phyloP scores from a whole-genome alignment of 2,329 filamentous ascomycete species.

The Zymoseptoria crescenta region DNA sequence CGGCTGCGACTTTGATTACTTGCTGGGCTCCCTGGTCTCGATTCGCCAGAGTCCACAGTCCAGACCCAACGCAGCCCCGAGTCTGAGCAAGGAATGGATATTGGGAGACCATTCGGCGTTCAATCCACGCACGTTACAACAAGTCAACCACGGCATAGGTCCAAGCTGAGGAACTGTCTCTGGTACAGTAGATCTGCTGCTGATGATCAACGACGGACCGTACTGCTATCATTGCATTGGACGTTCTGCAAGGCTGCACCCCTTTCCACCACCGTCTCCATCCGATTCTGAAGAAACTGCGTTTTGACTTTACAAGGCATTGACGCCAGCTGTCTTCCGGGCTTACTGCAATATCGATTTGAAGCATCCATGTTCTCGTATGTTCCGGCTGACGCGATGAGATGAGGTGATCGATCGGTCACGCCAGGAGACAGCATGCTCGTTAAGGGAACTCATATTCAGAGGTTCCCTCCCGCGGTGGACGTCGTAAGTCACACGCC shows the following conservation, averaged over 20 bases:
- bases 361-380: too few species aligned
- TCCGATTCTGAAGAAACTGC: too few species aligned
- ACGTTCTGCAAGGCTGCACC: too few species aligned
- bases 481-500: not conserved
- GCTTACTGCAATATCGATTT: too few species aligned
- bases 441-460: not conserved
- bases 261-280: too few species aligned
- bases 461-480: not conserved
- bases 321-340: too few species aligned
- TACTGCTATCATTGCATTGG: too few species aligned
- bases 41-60: not conserved
- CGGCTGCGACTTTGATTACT: not conserved
- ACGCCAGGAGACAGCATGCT: not conserved
- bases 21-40: not conserved
- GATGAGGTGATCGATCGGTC: not conserved
- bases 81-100: not conserved
- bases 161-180: too few species aligned
- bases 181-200: too few species aligned
- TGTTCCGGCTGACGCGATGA: not conserved
- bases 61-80: not conserved
- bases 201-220: too few species aligned
- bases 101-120: not conserved
- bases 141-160: not conserved
- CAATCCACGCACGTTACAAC: not conserved
- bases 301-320: too few species aligned